phyloP scores from a whole-genome alignment of 2,329 filamentous ascomycete species.

The Paraphaeosphaeria minitans region DNA sequence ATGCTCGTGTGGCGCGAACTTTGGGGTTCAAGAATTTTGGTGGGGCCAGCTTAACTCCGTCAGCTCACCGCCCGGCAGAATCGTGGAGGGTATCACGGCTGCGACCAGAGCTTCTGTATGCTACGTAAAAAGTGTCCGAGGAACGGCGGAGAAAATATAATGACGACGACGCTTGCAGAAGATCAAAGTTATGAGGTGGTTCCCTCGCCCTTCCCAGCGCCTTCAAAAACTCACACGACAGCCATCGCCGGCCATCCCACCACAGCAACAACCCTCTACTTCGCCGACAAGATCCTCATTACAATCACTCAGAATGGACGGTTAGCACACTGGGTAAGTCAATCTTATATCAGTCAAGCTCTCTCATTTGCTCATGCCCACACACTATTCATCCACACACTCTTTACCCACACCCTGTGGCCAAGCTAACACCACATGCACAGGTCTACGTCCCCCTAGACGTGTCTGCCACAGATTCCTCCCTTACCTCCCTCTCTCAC shows the following conservation, averaged over 20 bases:
- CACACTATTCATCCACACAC: no score
- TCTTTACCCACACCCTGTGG: slow-evolving; percentile 21
- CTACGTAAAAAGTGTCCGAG: neutral
- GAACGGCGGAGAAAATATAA: neutral
- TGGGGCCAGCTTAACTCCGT: neutral
- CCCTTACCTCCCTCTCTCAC: slow-evolving; percentile 47
- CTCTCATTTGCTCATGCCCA: no score
- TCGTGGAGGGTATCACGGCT: slow-evolving; percentile 6
- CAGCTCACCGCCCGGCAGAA: slow-evolving; percentile 9
- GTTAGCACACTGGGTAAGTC: slow-evolving; percentile 85
- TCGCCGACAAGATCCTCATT: slow-evolving; percentile 88
- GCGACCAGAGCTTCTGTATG: neutral
- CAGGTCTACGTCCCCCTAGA: slow-evolving; percentile 80
- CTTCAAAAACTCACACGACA: slow-evolving; percentile 60
- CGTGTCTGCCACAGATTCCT: slow-evolving; percentile 69
- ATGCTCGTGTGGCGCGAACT: neutral
- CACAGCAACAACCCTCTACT: slow-evolving; percentile 72
- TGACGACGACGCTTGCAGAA: slow-evolving; percentile 2
- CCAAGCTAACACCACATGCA: slow-evolving; percentile 6
- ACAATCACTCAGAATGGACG: slow-evolving; percentile 86
- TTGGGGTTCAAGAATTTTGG: slow-evolving; percentile 4
- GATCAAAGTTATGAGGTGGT: slow-evolving; percentile 27
- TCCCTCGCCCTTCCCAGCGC: slow-evolving; percentile 68
- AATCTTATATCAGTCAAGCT: no score
- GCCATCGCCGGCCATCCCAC: slow-evolving; percentile 72